Evolutionary conservation across 768 basidiomycete genomes (phyloP).

Genomic region (Boletus subparvulus): DNA sequence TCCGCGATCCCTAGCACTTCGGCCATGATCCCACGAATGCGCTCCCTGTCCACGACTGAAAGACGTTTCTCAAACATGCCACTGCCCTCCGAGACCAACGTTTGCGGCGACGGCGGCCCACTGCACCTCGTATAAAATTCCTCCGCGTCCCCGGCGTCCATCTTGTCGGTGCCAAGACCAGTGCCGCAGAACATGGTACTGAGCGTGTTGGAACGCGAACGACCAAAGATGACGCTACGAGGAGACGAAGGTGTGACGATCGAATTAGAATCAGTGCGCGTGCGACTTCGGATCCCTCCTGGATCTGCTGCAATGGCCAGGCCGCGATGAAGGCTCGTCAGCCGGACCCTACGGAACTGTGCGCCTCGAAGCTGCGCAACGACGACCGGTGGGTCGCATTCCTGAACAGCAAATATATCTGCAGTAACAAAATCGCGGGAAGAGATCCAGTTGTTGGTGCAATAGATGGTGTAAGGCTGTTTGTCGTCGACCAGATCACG

Average conservation of each 20-base stretch:
- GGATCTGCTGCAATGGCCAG: slow-evolving; percentile 38
- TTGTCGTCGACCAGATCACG: slow-evolving; percentile 41
- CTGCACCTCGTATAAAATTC: slow-evolving; percentile 14
- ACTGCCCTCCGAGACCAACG: slow-evolving; percentile 37
- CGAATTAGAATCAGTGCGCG: slow-evolving; percentile 29
- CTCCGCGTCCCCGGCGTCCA: slow-evolving; percentile 3
- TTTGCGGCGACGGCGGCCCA: slow-evolving; percentile 36
- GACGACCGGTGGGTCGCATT: slow-evolving; percentile 37
- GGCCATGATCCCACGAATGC: slow-evolving; percentile 43
- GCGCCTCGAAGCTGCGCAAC: slow-evolving; percentile 59
- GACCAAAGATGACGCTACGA: slow-evolving; percentile 28
- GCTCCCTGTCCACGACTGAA: background rate
- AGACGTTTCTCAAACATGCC: background rate
- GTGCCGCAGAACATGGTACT: slow-evolving; percentile 10
- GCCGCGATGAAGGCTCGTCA: slow-evolving; percentile 48
- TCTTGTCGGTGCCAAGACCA: slow-evolving; percentile 6
- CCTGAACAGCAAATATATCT: slow-evolving; percentile 51
- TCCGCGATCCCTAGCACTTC: slow-evolving; percentile 40
- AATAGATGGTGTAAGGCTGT: slow-evolving; percentile 51
- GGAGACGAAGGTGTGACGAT: slow-evolving; percentile 28
- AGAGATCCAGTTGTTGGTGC: slow-evolving; percentile 43
- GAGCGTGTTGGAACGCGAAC: slow-evolving; percentile 28
- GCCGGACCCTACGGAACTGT: slow-evolving; percentile 55
- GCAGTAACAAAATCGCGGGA: slow-evolving; percentile 47
- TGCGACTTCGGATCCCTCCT: slow-evolving; percentile 4